Percentiles rank a stretch among this genome's conserved stretches.
These are phyloP conservation scores for Epichloe gansuensis DNA, from an alignment of 2,329 filamentous ascomycete genomes.

Conservation along the genomic window DNA sequence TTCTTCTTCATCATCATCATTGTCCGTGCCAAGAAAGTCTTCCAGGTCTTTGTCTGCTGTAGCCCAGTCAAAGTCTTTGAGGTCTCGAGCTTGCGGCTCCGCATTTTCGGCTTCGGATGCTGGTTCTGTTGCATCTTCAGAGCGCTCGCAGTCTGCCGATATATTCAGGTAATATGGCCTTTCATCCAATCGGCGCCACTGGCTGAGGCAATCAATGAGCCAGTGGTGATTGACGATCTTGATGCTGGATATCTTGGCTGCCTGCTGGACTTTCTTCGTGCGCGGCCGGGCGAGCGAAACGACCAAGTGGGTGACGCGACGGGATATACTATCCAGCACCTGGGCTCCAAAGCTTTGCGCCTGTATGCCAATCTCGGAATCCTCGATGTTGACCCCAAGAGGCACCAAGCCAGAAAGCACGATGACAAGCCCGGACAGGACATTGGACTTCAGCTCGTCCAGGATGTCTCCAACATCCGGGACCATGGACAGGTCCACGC, in stretches of 20 bases:
- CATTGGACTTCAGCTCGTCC: constrained; percentile 62
- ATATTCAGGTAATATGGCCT: constrained; percentile 64
- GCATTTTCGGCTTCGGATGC: constrained; percentile 20
- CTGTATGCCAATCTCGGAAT: constrained; percentile 78
- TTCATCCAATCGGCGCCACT: constrained; percentile 74
- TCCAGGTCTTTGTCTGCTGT: constrained; percentile 58
- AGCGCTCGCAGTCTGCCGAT: constrained; percentile 44
- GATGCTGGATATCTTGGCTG: constrained; percentile 64
- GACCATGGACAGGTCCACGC: constrained; percentile 39
- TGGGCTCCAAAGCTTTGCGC: constrained; percentile 73
- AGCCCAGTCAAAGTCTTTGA: constrained; percentile 31
- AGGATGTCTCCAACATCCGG: constrained; percentile 83
- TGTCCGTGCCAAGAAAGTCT: constrained; percentile 53
- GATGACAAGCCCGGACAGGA: constrained; percentile 62
- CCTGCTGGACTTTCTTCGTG: constrained; percentile 84
- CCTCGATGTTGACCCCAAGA: constrained; percentile 62
- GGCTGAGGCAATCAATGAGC: constrained; percentile 72
- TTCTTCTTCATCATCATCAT: constrained; percentile 34
- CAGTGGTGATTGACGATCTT: constrained; percentile 88
- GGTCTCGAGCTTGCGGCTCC: constrained; percentile 25
- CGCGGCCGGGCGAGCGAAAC: constrained; percentile 58
- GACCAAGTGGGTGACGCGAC: constrained; percentile 60
- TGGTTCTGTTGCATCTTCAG: constrained; percentile 21
- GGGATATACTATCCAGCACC: constrained; percentile 42
- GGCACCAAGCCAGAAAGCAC: constrained; percentile 88